Percentiles rank a stretch among this genome's conserved stretches.
Evolutionary conservation across 2,329 filamentous ascomycete species (phyloP).

Genomic region (Scortechinia acanthostroma): DNA sequence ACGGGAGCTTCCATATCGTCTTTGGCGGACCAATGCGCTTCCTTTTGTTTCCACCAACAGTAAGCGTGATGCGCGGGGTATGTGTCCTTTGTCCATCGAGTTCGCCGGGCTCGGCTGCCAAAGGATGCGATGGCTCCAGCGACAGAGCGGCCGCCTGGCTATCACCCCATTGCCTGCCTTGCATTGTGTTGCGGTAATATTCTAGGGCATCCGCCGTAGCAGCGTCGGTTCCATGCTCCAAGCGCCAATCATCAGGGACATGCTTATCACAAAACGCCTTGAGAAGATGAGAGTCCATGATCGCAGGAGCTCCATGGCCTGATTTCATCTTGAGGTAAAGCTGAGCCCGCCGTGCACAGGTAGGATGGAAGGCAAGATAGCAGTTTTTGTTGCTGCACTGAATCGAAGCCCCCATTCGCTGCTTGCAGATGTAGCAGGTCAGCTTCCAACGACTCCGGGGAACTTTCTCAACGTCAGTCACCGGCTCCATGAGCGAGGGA

Average conservation of each 20-base stretch:
- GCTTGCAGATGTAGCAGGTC: slow-evolving; percentile 91
- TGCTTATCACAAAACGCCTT: slow-evolving; percentile 97
- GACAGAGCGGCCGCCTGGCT: slow-evolving; percentile 78
- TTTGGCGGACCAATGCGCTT: slow-evolving; percentile 63
- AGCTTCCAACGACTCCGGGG: slow-evolving; percentile 90
- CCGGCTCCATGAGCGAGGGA: slow-evolving; percentile 94
- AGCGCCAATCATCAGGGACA: slow-evolving; percentile 79
- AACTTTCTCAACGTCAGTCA: slow-evolving; percentile 96
- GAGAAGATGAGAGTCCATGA: slow-evolving; percentile 73
- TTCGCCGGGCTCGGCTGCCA: not conserved
- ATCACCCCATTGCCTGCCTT: slow-evolving; percentile 83
- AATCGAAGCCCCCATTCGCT: slow-evolving; percentile 96
- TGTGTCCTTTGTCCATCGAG: not conserved
- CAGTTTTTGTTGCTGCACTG: slow-evolving; percentile 97
- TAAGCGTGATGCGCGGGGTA: slow-evolving; percentile 40
- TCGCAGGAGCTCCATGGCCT: slow-evolving; percentile 69
- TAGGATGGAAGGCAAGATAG: slow-evolving; percentile 95
- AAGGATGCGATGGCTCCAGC: slow-evolving; percentile 61
- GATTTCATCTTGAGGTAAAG: slow-evolving; percentile 97
- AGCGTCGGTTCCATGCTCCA: slow-evolving; percentile 74
- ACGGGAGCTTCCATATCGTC: slow-evolving; percentile 82
- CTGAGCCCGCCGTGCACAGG: slow-evolving; percentile 80
- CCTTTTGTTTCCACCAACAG: slow-evolving; percentile 62
- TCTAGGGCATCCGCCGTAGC: slow-evolving; percentile 78
- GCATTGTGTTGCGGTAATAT: slow-evolving; percentile 86